Evolutionary conservation across 2,329 filamentous ascomycete species (phyloP).

Genomic region (Ceratocystiopsis brevicomis): DNA sequence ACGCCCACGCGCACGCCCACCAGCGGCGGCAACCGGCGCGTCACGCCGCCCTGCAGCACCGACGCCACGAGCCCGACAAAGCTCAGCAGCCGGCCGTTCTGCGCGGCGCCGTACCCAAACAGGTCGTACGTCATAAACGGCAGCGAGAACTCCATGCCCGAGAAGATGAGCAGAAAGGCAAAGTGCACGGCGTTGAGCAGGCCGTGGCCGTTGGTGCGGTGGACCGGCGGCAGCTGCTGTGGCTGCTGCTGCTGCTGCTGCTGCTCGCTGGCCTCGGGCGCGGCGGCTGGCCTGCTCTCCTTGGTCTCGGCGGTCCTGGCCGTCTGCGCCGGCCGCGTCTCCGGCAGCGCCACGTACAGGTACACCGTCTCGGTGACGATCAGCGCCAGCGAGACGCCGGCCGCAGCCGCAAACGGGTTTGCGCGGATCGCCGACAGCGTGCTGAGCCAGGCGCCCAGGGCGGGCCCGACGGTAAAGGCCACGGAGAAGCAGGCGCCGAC

Average conservation of each 20-base stretch:
- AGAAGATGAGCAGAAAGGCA: slow-evolving; percentile 87
- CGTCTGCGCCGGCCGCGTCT: slow-evolving; percentile 68
- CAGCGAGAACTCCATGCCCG: slow-evolving; percentile 91
- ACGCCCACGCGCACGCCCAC: slow-evolving; percentile 65
- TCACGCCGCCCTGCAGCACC: slow-evolving; percentile 82
- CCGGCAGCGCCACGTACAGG: slow-evolving; percentile 66
- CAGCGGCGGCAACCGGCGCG: slow-evolving; percentile 65
- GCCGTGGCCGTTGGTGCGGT: slow-evolving; percentile 62
- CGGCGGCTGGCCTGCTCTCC: too few species aligned
- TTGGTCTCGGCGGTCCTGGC: too few species aligned
- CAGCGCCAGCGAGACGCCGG: slow-evolving; percentile 66
- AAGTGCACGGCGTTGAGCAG: slow-evolving; percentile 76
- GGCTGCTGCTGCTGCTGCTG: too few species aligned
- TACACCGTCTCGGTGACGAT: slow-evolving; percentile 79
- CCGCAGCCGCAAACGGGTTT: slow-evolving; percentile 88
- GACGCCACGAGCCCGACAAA: slow-evolving; percentile 84
- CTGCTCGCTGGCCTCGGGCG: too few species aligned
- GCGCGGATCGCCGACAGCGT: slow-evolving; percentile 58
- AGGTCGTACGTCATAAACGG: slow-evolving; percentile 96
- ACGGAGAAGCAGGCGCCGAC: slow-evolving; percentile 94
- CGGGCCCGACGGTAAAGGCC: slow-evolving; percentile 90
- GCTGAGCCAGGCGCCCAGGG: slow-evolving; percentile 71
- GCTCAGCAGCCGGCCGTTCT: slow-evolving; percentile 72
- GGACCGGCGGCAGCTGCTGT: slow-evolving; percentile 7
- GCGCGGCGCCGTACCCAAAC: slow-evolving; percentile 60